Evolutionary conservation across 169 alveolate genomes (phyloP), one percentile per base, ranked within the genome.

Genomic region (Cryptosporidium xiaoi): DNA sequence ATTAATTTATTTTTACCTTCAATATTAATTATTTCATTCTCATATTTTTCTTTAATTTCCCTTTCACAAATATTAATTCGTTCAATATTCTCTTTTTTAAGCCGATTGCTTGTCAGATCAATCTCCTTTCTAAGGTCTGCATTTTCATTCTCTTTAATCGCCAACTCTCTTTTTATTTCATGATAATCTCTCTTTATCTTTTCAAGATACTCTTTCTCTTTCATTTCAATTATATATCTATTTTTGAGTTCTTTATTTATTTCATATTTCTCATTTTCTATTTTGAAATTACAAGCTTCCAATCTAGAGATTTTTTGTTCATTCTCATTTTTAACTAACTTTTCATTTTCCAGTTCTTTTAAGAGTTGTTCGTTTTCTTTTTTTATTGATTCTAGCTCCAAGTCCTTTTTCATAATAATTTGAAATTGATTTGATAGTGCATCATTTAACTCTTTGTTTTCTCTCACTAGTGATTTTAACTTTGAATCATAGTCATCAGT

Each of bases 391-490:
- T 77, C 87, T 7, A 77, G 20, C 36, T 77, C 87, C 1, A 40
- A 12, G 3, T 77, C 87, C 51, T 77, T 77, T 66, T 46, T 77
- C 40, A 68, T 77, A 62, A 29, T 60, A 34, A 60, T 58, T 46
- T 77, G 87, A 29, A 77, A 77, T 24, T 77, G 87, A 20, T 56
- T 77, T 46, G 87, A 77, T 24, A 77, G 64, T 12, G 87, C 87
- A 12, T 77, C 87, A 60, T 62, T 77, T 77, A 77, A 58, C 13
- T 77, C 87, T 60, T 77, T 24, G 50, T 77, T 77, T 20, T 77
- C 87, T n/a, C 71, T 56, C 13, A 40, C 44, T 44, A 77, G 7
- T 2, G 50, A 77, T 20, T 44, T 77, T 24, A 77, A n/a, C 56
- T 77, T 77, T 36, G 29, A 44, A 24, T 40, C 29, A 34, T n/a